Evolutionary conservation across 768 basidiomycete species (phyloP).

Genomic region (Kwoniella shandongensis): DNA sequence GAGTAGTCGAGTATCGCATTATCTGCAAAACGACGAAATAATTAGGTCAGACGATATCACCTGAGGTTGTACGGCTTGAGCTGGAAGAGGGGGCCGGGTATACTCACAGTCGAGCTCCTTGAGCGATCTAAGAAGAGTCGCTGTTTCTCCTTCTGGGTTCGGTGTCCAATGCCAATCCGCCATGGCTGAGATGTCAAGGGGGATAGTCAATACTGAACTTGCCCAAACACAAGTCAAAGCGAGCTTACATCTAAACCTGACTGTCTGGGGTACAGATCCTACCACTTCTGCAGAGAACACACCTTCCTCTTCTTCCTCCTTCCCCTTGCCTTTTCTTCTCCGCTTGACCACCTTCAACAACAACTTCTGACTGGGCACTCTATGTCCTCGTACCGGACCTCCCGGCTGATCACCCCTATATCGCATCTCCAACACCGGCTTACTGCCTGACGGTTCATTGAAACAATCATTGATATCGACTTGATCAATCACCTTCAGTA

Average conservation of each 20-base stretch:
- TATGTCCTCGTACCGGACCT: slow-evolving; percentile 80
- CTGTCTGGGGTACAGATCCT: slow-evolving; percentile 76
- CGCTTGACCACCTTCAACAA: slow-evolving; percentile 78
- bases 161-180: slow-evolving; percentile 90
- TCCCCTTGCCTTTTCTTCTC: slow-evolving; percentile 55
- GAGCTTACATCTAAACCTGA: slow-evolving; percentile 91
- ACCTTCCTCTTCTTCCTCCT: slow-evolving; percentile 22
- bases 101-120: slow-evolving; percentile 76
- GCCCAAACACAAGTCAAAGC: too few species aligned
- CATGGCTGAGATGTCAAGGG: slow-evolving; percentile 65
- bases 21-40: slow-evolving; percentile 57
- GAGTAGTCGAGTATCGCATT: slow-evolving; percentile 69
- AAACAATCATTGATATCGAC: slow-evolving; percentile 73
- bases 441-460: slow-evolving; percentile 53
- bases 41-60: slow-evolving; percentile 3
- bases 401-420: slow-evolving; percentile 71
- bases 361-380: slow-evolving; percentile 74
- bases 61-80: too few species aligned
- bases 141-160: slow-evolving; percentile 67
- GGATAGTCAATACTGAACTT: slow-evolving; percentile 53
- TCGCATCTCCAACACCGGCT: slow-evolving; percentile 66
- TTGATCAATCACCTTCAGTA: slow-evolving; percentile 66
- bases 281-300: slow-evolving; percentile 55
- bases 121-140: slow-evolving; percentile 71
- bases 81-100: too few species aligned